Evolutionary conservation across 192 early-diverging fungal genomes (phyloP).

Genomic region (Backusella tarrabulga): DNA sequence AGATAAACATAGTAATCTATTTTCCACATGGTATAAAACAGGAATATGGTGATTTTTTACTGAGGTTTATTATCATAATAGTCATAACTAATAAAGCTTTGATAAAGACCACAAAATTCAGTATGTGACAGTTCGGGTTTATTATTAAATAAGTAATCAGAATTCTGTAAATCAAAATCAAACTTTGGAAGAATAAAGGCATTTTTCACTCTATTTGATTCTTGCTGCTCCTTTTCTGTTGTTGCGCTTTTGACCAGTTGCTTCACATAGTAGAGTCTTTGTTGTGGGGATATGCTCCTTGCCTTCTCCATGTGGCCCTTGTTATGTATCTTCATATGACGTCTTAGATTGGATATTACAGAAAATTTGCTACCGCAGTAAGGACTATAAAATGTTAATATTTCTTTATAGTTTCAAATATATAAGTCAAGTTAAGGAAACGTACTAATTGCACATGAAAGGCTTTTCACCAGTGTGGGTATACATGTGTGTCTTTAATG

Average conservation of each 20-base stretch:
- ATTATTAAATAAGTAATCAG: background rate
- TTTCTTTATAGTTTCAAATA: background rate
- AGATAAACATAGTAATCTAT: background rate
- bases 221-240: background rate
- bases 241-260: background rate
- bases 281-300: background rate
- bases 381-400: background rate
- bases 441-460: constrained; percentile 50
- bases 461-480: constrained; percentile 79
- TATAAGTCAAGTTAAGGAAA: background rate
- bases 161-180: background rate
- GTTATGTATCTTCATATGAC: background rate
- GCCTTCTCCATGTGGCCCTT: background rate
- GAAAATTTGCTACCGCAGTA: background rate
- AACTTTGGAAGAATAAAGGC: background rate
- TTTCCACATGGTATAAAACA: background rate
- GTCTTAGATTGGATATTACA: background rate
- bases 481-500: constrained; percentile 50
- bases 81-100: background rate
- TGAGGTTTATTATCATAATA: background rate
- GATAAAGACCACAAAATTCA: background rate
- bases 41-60: background rate
- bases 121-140: background rate
- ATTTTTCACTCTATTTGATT: background rate
- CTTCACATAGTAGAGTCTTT: background rate